Conservation (phyloP, 2,329 filamentous ascomycete genomes). For the Mycosphaerelloides madeirae region DNA sequence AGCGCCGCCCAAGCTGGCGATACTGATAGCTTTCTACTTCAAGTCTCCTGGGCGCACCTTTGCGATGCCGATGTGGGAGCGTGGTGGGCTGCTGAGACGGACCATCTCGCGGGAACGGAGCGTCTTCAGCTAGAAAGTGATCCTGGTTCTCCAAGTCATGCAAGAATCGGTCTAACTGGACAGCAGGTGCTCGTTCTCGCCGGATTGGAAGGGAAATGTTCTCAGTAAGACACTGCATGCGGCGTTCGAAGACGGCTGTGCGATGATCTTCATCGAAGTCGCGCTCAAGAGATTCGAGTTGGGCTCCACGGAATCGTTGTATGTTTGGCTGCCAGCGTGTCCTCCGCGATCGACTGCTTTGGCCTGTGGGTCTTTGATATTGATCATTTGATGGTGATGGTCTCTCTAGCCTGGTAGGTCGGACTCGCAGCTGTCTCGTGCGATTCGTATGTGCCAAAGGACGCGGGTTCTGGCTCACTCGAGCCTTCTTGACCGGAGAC, state of each 20-base stretch:
- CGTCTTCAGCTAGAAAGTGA: too few relatives aligned
- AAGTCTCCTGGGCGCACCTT: conserved; percentile 40
- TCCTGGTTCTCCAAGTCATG: neutral
- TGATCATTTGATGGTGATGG: neutral
- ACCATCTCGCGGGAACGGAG: neutral
- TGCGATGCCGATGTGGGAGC: conserved; percentile 27
- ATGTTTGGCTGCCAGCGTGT: neutral
- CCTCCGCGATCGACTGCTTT: too few relatives aligned
- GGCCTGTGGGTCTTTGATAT: neutral
- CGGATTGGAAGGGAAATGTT: conserved; percentile 14
- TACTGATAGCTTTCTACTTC: conserved; percentile 44
- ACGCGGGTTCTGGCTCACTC: too few relatives aligned
- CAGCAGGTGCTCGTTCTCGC: conserved; percentile 9
- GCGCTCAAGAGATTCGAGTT: conserved; percentile 42
- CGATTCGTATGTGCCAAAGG: too few relatives aligned
- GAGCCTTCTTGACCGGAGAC: neutral
- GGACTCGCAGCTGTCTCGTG: too few relatives aligned
- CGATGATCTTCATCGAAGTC: conserved; percentile 34
- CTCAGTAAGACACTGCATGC: conserved; percentile 28
- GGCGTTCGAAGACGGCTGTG: conserved; percentile 34
- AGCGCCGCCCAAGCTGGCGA: conserved; percentile 39
- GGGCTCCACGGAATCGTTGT: conserved; percentile 30
- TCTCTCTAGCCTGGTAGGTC: too few relatives aligned
- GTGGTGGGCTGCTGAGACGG: neutral
- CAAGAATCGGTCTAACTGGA: conserved; percentile 30